A percentile compares a stretch with the other conserved stretches of the same genome.
Evolutionary conservation across 2,329 filamentous ascomycete genomes (phyloP).

Genomic region (Cryphonectria radicalis): DNA sequence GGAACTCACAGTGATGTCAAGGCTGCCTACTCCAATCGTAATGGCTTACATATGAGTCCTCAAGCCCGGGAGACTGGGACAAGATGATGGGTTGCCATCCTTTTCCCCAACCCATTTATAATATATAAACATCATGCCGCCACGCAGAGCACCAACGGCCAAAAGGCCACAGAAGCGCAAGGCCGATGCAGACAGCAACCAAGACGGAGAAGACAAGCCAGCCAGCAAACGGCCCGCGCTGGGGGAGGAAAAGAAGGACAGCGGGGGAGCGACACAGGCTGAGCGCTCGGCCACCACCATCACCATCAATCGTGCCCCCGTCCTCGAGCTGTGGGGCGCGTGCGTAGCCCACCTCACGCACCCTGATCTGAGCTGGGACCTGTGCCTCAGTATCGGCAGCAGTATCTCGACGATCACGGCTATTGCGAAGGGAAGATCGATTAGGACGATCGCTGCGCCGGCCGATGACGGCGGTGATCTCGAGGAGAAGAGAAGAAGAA

Average conservation of each 20-base stretch:
- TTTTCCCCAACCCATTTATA: neutral
- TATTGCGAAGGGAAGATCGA: conserved; percentile 27
- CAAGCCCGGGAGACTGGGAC: neutral
- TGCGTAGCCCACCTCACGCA: conserved; percentile 37
- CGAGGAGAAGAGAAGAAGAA: too few relatives aligned
- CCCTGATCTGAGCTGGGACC: conserved; percentile 20
- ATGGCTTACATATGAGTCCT: neutral
- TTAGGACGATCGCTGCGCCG: conserved; percentile 22
- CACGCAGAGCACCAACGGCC: neutral
- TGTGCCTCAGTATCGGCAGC: conserved; percentile 29
- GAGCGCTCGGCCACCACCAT: conserved; percentile 22
- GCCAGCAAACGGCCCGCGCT: neutral
- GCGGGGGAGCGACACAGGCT: neutral
- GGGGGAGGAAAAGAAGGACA: neutral
- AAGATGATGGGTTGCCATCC: neutral
- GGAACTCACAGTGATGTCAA: conserved; percentile 5
- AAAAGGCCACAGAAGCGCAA: conserved; percentile 5
- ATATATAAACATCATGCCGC: neutral
- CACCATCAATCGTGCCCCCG: conserved; percentile 28
- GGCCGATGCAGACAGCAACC: neutral
- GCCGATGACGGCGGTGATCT: conserved; percentile 7
- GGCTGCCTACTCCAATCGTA: neutral
- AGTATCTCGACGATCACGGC: conserved; percentile 28
- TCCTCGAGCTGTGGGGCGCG: conserved; percentile 35
- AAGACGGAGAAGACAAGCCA: neutral